Base-by-base conservation (phyloP, 192 early-diverging fungal species). In the Coemansia sp. region DNA sequence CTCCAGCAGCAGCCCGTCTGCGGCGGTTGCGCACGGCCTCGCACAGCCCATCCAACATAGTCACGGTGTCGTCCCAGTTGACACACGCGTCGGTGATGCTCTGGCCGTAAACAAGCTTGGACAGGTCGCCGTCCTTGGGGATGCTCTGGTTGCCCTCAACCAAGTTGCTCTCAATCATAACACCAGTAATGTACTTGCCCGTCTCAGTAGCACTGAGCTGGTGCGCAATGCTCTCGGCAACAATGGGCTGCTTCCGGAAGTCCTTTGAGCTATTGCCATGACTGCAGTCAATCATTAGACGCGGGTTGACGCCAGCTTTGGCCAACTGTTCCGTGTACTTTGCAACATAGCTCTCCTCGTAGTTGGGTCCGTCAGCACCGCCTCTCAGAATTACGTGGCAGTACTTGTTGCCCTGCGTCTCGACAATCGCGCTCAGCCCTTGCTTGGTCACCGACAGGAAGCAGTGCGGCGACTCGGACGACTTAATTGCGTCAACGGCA, bases 371-470 rank as follows among this genome's bases (percentile, higher is more conserved):
- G 58, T 83, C 82, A 43, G 75, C 84, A 5, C 91, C 90, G 58
- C 97, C 97, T 51, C 97, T 89, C 32, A 98, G 82, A 63, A 98
- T 97, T 9, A 97, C 88, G 67, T 98, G 97, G 77, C 95, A 95
- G 45, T 81, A 69, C 63, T 88, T 89, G 81, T 98, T 98, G 65
- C 97, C 96, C 67, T 89, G 79, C 2, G 94, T 93, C 60, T 88
- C 85, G 35, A 91, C 90, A 65, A 93, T 93, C 22, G 90, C 90
- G 47, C 86, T 87, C 35, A 90, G 82, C 9, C 92, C 92, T 63
- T 90, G 89, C 84, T 93, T 93, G 52, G 90, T 92, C 14, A 93
- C 92, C 9, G 89, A 91, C 53, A 93, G 76, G 84, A 93, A 93
- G 63, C 87, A 85, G 63, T 93, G 91, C 27, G 82, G 76, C 7